These are phyloP conservation scores for Metschnikowia koreensis DNA, from an alignment of 805 yeast genomes.

Conservation along the genomic window DNA sequence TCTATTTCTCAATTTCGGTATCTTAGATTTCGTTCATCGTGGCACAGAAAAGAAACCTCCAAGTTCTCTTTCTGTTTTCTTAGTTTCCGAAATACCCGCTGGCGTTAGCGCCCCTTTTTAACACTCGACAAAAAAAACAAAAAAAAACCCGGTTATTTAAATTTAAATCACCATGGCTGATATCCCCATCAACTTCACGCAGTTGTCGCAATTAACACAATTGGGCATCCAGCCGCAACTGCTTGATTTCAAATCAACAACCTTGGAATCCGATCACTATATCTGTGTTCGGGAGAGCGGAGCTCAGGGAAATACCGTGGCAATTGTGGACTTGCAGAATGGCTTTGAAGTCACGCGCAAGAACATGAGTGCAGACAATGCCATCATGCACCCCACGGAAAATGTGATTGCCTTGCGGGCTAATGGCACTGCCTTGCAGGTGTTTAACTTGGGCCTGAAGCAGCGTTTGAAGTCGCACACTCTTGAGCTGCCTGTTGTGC, in stretches of 20 bases:
- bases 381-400: slow-evolving; percentile 91
- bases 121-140: background rate
- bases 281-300: slow-evolving; percentile 74
- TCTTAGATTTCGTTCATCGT: background rate
- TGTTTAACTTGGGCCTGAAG: slow-evolving; percentile 83
- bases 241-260: slow-evolving; percentile 89
- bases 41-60: background rate
- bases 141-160: background rate
- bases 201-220: slow-evolving; percentile 82
- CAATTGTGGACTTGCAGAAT: slow-evolving; percentile 81
- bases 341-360: slow-evolving; percentile 81
- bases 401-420: slow-evolving; percentile 92
- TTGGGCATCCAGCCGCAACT: slow-evolving; percentile 83
- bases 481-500: slow-evolving; percentile 83
- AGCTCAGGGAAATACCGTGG: slow-evolving; percentile 78
- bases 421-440: slow-evolving; percentile 92
- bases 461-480: slow-evolving; percentile 87
- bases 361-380: slow-evolving; percentile 96
- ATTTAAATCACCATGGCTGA: slow-evolving; percentile 36
- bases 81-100: background rate
- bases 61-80: background rate
- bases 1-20: background rate
- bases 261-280: slow-evolving; percentile 89
- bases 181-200: slow-evolving; percentile 96
- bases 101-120: background rate